phyloP scores from a whole-genome alignment of 768 basidiomycete genomes.

The Boletus subcaerulescens region DNA sequence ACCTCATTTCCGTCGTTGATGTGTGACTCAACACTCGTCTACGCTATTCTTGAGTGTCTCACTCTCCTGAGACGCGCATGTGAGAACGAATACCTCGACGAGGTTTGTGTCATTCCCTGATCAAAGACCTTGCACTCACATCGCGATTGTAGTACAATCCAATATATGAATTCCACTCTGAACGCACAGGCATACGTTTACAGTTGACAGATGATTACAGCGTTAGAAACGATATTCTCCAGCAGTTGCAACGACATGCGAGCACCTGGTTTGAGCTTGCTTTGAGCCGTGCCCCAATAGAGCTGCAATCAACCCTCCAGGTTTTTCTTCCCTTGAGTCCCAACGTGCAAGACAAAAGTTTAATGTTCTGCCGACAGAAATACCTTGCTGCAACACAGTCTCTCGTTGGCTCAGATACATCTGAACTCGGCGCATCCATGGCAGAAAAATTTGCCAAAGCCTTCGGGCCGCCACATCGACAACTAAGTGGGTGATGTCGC shows the following conservation, averaged over 20 bases:
- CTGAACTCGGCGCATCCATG: conserved; percentile 89
- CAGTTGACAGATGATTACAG: conserved; percentile 84
- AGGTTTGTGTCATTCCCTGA: conserved; percentile 49
- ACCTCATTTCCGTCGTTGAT: conserved; percentile 92
- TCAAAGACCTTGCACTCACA: background rate
- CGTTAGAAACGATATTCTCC: conserved; percentile 80
- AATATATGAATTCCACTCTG: conserved; percentile 76
- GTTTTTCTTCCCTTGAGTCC: conserved; percentile 38
- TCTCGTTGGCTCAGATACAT: conserved; percentile 62
- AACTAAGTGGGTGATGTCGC: conserved; percentile 54
- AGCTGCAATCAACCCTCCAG: conserved; percentile 89
- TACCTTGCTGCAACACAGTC: conserved; percentile 80
- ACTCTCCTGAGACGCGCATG: conserved; percentile 85
- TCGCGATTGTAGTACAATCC: conserved; percentile 74
- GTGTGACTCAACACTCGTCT: conserved; percentile 86
- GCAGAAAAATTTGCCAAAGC: conserved; percentile 84
- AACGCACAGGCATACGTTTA: conserved; percentile 68
- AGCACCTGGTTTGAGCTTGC: conserved; percentile 85
- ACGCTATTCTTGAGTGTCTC: conserved; percentile 85
- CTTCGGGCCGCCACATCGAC: conserved; percentile 73
- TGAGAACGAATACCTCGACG: conserved; percentile 88
- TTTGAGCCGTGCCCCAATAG: conserved; percentile 84
- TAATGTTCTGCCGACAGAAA: conserved; percentile 51
- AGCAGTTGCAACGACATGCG: conserved; percentile 69
- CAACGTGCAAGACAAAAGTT: background rate